Evolutionary conservation across 345 rosid species (phyloP), one percentile per base, ranked within the genome.

Genomic region (Cardamine resedifolia): DNA sequence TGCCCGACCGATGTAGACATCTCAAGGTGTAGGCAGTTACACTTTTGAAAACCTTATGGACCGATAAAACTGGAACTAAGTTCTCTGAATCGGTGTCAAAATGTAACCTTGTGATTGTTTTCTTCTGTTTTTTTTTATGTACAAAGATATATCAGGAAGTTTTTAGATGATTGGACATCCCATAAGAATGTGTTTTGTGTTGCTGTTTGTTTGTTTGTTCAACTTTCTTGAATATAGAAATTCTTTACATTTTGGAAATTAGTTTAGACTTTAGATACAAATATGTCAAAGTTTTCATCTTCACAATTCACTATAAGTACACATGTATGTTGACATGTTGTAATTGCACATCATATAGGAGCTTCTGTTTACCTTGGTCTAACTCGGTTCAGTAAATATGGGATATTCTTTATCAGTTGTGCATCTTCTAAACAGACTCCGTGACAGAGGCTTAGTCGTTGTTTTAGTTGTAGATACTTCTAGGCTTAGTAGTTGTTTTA

Each of bases 1-100:
- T 90, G 96, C 52, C 96, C 96, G 0, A 36, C 84, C 0, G 90
- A 88, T 58, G 76, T 86, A 5, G 85, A 90, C 60, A 79, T 87
- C 12, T 43, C 80, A 0, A 77, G 55, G 57, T 90, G 91, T 76
- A 80, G 60, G 78, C 87, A 81, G 83, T 76, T 90, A 14, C 66
- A 85, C 73, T 83, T 90, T 50, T 77, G 51, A 69, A 53, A 5
- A 5, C 2, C 9, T 31, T 44, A 20, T 44, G 38, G 38, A 18
- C 64, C 52, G 33, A 28, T 24, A 26, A 26, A 23, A 60, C 33
- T 27, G 16, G 51, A 71, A 71, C 68, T 4, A 56, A 39, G 39
- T 73, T 47, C 39, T 44, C 58, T 19, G 16, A 63, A 23, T 64
- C 64, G 34, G 50, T 65, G 51, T 73, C 58, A 36, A 58, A 66